Evolutionary conservation across 2,329 filamentous ascomycete species (phyloP).

Genomic region (Colletotrichum filicis): DNA sequence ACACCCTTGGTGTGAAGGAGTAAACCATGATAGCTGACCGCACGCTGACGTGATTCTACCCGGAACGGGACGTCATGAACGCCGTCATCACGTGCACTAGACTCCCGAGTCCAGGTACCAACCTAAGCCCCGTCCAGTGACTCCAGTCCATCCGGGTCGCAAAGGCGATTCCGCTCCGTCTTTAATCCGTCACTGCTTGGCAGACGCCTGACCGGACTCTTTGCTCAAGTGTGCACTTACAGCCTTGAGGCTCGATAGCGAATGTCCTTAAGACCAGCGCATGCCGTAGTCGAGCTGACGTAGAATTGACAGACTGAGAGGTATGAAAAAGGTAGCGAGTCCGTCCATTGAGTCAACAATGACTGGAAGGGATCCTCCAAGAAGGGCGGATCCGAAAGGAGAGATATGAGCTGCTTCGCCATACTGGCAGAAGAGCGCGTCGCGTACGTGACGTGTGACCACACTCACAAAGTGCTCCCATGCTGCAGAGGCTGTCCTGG

Average conservation of each 20-base stretch:
- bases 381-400: background rate
- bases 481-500: background rate
- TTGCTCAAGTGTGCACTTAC: background rate
- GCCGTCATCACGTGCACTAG: slow-evolving; percentile 35
- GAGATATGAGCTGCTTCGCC: background rate
- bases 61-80: slow-evolving; percentile 26
- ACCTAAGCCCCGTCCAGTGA: background rate
- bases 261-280: background rate
- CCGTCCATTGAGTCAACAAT: background rate
- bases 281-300: background rate
- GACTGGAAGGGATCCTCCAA: background rate
- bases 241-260: background rate
- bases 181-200: background rate
- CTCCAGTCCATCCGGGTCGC: slow-evolving; percentile 17
- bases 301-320: background rate
- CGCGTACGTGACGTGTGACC: background rate
- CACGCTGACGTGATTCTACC: slow-evolving; percentile 27
- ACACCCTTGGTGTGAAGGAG: slow-evolving; percentile 9
- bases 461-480: background rate
- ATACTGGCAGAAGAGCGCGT: background rate
- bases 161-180: background rate
- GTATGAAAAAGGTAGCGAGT: background rate
- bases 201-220: background rate
- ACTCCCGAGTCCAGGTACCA: background rate
- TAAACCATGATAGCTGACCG: background rate